phyloP scores from a whole-genome alignment of 1,139 yeast species.

The Taphrina wiesneri region DNA sequence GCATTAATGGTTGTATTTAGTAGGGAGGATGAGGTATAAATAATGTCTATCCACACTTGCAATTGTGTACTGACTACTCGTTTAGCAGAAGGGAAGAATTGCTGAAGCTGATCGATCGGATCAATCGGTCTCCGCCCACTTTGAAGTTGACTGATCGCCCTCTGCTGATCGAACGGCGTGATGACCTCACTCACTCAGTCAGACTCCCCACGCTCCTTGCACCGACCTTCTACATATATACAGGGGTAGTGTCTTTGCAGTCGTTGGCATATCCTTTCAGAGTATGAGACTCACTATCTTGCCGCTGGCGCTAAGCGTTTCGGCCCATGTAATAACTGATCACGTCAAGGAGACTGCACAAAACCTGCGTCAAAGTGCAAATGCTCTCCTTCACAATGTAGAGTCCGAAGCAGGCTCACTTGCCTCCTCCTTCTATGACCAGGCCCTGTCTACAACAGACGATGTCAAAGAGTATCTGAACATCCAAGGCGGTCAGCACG shows the following conservation, averaged over 20 bases:
- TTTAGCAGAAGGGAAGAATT: background rate
- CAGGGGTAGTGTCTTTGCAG: background rate
- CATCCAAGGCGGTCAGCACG: slow-evolving; percentile 8
- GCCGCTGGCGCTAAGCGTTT: background rate
- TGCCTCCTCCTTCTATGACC: background rate
- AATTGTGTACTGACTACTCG: background rate
- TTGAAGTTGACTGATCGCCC: too few species aligned
- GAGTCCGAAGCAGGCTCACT: background rate
- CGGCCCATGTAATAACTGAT: background rate
- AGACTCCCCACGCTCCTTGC: background rate
- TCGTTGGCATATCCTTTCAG: background rate
- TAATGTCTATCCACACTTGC: background rate
- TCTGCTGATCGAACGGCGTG: background rate
- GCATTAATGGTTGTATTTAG: background rate
- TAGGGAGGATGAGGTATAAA: background rate
- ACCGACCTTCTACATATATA: too few species aligned
- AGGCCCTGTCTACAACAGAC: background rate
- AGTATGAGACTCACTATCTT: background rate
- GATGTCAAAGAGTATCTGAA: background rate
- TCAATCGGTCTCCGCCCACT: too few species aligned
- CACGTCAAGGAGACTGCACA: background rate
- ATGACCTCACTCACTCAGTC: background rate
- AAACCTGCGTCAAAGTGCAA: background rate
- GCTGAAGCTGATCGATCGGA: too few species aligned
- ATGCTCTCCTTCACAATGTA: background rate